Evolutionary conservation across 805 yeast species (phyloP), one percentile per base, ranked within the genome.

Genomic region (Ogataea thermomethanolica): DNA sequence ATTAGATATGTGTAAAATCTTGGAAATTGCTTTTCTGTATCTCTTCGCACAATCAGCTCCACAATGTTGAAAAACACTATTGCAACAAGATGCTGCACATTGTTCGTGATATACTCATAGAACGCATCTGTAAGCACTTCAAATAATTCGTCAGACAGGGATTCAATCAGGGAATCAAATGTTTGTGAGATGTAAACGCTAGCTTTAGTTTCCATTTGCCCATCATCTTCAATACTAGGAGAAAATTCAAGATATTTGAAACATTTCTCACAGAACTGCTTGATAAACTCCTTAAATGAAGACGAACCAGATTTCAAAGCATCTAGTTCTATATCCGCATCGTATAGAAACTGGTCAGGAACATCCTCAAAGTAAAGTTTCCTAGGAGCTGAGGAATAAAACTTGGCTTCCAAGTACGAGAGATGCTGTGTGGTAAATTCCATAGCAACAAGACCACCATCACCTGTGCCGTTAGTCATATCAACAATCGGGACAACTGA

Each of bases 221-320:
- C 64, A 34, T 76, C 69, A 25, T 68, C 65, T 5, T 75, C 67
- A 1, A 77, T 74, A 38, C 77, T 85, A 0, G 89, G 84, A 11
- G 84, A 60, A 49, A 79, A 75, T 45, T 87, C 95, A 17, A 89
- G 64, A 20, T 88, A 65, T 8, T 71, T 64, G 50, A 84, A 79
- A 1, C 85, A 51, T 24, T 82, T 73, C 11, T 75, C 79, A 30
- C 80, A 61, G 25, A 87, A 75, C 2, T 72, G 61, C 22, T 67
- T 68, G 2, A 84, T 61, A 22, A 89, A 69, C 20, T 76, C 76
- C 26, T 71, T 74, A 58, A 89, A 89, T 0, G 80, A 76, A 1
- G 83, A 70, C 0, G 95, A 76, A 0, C 96, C 81, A 0, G 95
- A 85, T 36, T 69, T 70, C 40, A 84, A 72, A 0, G 95, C 88